phyloP scores from a whole-genome alignment of 371 early-diverging fungal species.

The Catenaria anguillulae region DNA sequence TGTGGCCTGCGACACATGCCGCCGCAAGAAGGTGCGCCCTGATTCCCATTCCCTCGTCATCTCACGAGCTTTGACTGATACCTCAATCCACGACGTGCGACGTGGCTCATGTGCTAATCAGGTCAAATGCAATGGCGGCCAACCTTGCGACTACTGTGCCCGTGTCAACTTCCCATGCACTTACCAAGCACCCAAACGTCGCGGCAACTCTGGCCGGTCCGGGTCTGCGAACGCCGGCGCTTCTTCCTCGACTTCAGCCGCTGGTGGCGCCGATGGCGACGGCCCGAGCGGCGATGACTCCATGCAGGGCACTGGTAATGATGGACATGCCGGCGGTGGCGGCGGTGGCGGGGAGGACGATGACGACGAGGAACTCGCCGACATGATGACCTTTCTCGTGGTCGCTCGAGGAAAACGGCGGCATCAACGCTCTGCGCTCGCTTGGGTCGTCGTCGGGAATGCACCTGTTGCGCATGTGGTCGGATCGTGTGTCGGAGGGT shows the following conservation, averaged over 20 bases:
- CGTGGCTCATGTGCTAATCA: no score
- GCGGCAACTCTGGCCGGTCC: not conserved
- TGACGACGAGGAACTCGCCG: not conserved
- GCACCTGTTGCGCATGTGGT: constrained; percentile 5
- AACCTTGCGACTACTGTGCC: not conserved
- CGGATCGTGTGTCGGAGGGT: not conserved
- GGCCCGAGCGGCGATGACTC: not conserved
- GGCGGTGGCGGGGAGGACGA: not conserved
- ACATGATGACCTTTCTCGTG: constrained; percentile 7
- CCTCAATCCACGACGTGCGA: no score
- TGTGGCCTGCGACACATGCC: not conserved
- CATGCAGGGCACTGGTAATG: no score
- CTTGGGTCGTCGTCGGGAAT: constrained; percentile 4
- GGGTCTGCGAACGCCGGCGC: not conserved
- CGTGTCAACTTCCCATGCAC: not conserved
- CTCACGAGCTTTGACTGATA: no score
- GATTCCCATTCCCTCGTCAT: no score
- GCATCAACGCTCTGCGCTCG: constrained; percentile 5
- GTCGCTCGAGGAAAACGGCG: constrained; percentile 6
- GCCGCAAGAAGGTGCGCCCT: not conserved
- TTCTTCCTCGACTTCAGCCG: not conserved
- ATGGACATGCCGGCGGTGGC: no score
- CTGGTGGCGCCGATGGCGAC: not conserved
- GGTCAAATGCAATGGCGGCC: not conserved
- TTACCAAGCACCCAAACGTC: not conserved